Percentiles rank a stretch among this genome's conserved stretches.
Conservation (phyloP, 805 yeast genomes). For the Yamadazyma tumulicola region DNA sequence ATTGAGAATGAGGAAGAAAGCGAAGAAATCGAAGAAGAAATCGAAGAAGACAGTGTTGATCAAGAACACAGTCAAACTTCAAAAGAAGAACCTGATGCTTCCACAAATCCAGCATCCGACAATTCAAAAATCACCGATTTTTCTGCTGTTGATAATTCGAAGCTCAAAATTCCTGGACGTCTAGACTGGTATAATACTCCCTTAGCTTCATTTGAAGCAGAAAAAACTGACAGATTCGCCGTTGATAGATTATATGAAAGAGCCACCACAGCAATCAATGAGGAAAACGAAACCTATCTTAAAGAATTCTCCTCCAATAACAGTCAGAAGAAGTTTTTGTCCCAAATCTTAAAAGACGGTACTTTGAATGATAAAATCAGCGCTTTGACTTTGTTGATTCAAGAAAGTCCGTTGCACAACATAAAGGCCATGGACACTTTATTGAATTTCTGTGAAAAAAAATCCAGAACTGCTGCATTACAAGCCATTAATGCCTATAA, state of each 20-base stretch:
- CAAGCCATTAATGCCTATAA: constrained; percentile 87
- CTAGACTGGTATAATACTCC: constrained; percentile 76
- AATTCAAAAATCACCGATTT: constrained; percentile 33
- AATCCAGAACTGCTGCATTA: constrained; percentile 87
- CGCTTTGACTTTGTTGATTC: constrained; percentile 86
- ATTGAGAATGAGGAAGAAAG: constrained; percentile 13
- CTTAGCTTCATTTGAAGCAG: constrained; percentile 21
- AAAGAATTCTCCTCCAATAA: constrained; percentile 72
- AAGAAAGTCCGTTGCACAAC: constrained; percentile 93
- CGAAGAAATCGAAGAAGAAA: constrained; percentile 8
- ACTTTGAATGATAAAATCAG: constrained; percentile 93
- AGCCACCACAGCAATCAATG: constrained; percentile 63
- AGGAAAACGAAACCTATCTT: constrained; percentile 67
- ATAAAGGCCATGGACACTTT: constrained; percentile 78
- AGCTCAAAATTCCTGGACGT: constrained; percentile 56
- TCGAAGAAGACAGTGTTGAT: constrained; percentile 24
- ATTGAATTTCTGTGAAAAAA: constrained; percentile 77
- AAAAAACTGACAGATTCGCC: constrained; percentile 48
- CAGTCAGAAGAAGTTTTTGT: constrained; percentile 82
- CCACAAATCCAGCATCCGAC: constrained; percentile 14
- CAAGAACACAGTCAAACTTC: not conserved
- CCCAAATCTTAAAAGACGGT: constrained; percentile 87
- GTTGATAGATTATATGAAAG: constrained; percentile 58
- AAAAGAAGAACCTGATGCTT: constrained; percentile 8
- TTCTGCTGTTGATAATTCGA: constrained; percentile 53